Evolutionary conservation across 257 asterid species (phyloP), one percentile per base, ranked within the genome.

Genomic region (Nicotiana undulata): DNA sequence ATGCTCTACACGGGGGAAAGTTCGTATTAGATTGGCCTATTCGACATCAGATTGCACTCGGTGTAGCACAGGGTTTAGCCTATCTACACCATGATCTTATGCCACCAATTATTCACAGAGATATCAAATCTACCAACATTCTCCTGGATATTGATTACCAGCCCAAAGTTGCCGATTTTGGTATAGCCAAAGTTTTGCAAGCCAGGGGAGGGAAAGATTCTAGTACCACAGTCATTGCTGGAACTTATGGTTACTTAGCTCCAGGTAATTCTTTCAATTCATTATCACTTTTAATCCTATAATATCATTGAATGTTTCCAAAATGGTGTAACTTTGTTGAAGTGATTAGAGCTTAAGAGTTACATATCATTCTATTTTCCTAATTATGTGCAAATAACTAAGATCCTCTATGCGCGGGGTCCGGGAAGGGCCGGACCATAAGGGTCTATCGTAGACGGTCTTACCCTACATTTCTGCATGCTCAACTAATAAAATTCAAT

Each of bases 211-310:
- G 97, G 9, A 89, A 88, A 83, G 97, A 93, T 81, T 90, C 93
- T 58, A 86, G 88, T 28, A 90, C 95, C 4, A 89, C 95, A 1
- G 91, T 87, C 24, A 85, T 92, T 80, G 97, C 97, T 0, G 99
- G 99, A 56, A 96, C 99, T 17, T 96, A 91, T 64, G 98, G 99
- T n/a, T 96, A 96, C 88, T 76, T 96, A 67, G 97, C 98, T 17
- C 99, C 98, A 85, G 99, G 99, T 95, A 74, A 17, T 46, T 46
- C 46, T 46, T 4, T 0, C 8, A 22, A 22, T 72, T 72, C 34
- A 46, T 6, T 12, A 16, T 64, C 11, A 26, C 12, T 51, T 53
- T 72, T 65, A n/a, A 67, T 60, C 65, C 12, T 12, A 26, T 15
- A 56, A 6, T 18, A 15, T 8, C 22, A 53, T 53, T 5, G 59